These are phyloP conservation scores for Amanita phalloides DNA, from an alignment of 768 basidiomycete genomes.

Conservation along the genomic window DNA sequence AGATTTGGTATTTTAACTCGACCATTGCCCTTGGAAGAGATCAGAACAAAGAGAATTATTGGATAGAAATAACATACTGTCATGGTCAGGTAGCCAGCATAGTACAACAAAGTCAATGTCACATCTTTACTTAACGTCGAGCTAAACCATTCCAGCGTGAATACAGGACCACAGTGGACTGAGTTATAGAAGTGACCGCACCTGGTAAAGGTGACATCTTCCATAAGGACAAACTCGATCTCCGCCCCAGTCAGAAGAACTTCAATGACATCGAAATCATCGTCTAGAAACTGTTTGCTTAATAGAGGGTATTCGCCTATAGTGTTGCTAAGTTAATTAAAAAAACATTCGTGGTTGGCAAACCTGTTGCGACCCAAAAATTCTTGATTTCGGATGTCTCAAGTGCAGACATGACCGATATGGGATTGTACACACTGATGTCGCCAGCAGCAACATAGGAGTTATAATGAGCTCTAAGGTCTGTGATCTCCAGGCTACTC, in stretches of 20 bases:
- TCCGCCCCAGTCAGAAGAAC: constrained; percentile 3
- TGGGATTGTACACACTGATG: constrained; percentile 9
- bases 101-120: constrained; percentile 8
- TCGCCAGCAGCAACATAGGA: constrained; percentile 8
- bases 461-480: neutral
- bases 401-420: constrained; percentile 9
- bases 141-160: constrained; percentile 3
- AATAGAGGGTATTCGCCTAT: too few species aligned
- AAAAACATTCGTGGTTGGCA: neutral
- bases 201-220: constrained; percentile 6
- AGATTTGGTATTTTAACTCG: constrained; percentile 8
- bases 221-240: constrained; percentile 7
- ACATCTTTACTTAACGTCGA: constrained; percentile 7
- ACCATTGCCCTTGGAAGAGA: constrained; percentile 6
- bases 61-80: constrained; percentile 9
- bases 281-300: too few species aligned
- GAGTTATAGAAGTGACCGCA: neutral
- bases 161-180: constrained; percentile 4
- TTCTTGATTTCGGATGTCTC: neutral
- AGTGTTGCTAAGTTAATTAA: too few species aligned
- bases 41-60: constrained; percentile 7
- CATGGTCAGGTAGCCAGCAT: constrained; percentile 10
- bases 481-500: constrained; percentile 6
- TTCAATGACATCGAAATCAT: too few species aligned
- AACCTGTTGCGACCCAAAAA: constrained; percentile 10